Conservation (phyloP, 1,284 basidiomycete species). For the Tremellales sp. region DNA sequence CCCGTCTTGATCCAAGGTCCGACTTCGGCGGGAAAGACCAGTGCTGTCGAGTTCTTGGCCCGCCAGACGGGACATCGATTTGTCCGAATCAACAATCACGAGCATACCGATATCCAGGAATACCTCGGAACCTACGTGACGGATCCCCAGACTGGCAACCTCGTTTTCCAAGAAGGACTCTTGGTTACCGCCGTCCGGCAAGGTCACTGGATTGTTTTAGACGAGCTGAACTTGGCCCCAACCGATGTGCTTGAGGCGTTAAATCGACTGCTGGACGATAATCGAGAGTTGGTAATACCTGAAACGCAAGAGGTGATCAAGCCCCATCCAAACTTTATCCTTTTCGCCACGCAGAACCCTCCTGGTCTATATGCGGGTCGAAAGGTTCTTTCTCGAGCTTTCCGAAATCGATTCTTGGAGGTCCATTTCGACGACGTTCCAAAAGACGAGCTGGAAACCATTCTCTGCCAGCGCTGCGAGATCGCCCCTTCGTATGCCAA, state of each 20-base stretch:
- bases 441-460: constrained; percentile 86
- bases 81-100: constrained; percentile 99
- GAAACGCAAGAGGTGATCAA: constrained; percentile 93
- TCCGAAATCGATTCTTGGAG: constrained; percentile 97
- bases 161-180: constrained; percentile 90
- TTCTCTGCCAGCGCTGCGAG: constrained; percentile 79
- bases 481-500: constrained; percentile 91
- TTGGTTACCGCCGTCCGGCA: constrained; percentile 86
- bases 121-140: constrained; percentile 97
- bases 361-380: constrained; percentile 95
- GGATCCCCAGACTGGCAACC: constrained; percentile 83
- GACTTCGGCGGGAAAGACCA: constrained; percentile 96
- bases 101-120: constrained; percentile 98
- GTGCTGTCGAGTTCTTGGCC: constrained; percentile 93
- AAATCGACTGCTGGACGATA: constrained; percentile 95
- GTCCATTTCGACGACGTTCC: constrained; percentile 98
- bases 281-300: constrained; percentile 91
- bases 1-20: constrained; percentile 98
- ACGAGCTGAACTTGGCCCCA: constrained; percentile 95
- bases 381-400: constrained; percentile 91
- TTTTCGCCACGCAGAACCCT: constrained; percentile 98
- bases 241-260: constrained; percentile 97
- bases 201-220: constrained; percentile 97
- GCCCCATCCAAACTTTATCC: constrained; percentile 94
- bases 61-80: constrained; percentile 90